These are phyloP conservation scores for Hortiboletus campestris DNA, from an alignment of 768 basidiomycete genomes.

Conservation along the genomic window DNA sequence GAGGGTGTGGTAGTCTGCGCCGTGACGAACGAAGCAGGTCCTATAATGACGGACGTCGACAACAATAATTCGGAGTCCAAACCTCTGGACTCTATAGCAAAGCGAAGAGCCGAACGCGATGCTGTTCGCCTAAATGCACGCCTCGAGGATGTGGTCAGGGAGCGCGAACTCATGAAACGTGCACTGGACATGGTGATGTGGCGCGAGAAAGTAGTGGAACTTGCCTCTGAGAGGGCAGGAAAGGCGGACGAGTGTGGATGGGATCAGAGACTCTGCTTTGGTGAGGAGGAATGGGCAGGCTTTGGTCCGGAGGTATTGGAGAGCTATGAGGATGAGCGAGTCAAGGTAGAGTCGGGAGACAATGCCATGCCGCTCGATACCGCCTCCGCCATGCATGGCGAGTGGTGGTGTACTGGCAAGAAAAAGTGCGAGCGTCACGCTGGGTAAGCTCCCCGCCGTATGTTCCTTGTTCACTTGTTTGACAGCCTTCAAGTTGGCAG, in stretches of 20 bases:
- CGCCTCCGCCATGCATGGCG: slow-evolving; percentile 34
- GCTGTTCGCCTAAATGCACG: slow-evolving; percentile 49
- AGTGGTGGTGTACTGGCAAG: slow-evolving; percentile 81
- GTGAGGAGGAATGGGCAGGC: slow-evolving; percentile 76
- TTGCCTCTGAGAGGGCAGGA: slow-evolving; percentile 67
- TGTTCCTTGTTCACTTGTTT: not conserved
- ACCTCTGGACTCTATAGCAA: slow-evolving; percentile 33
- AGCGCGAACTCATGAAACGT: slow-evolving; percentile 63
- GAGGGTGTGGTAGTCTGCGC: slow-evolving; percentile 65
- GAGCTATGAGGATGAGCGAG: slow-evolving; percentile 57
- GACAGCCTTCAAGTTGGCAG: slow-evolving; percentile 61
- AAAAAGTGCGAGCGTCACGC: slow-evolving; percentile 76
- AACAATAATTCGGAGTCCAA: slow-evolving; percentile 2
- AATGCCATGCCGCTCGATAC: slow-evolving; percentile 41
- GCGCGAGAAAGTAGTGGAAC: slow-evolving; percentile 65
- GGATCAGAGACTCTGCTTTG: slow-evolving; percentile 82
- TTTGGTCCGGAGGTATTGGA: slow-evolving; percentile 66
- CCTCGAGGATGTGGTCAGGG: slow-evolving; percentile 55
- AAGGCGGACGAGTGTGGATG: slow-evolving; percentile 78
- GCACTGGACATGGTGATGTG: slow-evolving; percentile 69
- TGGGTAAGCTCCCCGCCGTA: slow-evolving; percentile 46
- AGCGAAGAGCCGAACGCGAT: slow-evolving; percentile 55
- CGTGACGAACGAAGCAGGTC: slow-evolving; percentile 27
- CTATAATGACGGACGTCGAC: slow-evolving; percentile 25
- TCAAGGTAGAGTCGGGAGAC: slow-evolving; percentile 31